Percentiles rank a stretch among this genome's conserved stretches.
Evolutionary conservation across 768 basidiomycete species (phyloP).

Genomic region (Termitomyces sp.): DNA sequence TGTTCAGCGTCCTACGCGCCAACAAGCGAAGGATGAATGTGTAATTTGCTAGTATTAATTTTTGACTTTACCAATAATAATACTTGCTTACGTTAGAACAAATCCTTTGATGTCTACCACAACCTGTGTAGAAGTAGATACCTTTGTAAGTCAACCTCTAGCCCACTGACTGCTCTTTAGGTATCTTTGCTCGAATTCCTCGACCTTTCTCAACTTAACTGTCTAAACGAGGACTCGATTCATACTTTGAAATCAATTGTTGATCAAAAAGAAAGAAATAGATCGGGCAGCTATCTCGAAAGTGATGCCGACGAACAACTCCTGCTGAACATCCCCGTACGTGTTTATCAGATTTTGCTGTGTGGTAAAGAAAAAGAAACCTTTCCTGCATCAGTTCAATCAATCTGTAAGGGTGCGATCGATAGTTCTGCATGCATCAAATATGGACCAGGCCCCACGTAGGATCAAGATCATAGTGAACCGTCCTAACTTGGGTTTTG

Average conservation of each 20-base stretch:
- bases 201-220: slow-evolving; percentile 55
- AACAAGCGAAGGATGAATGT: slow-evolving; percentile 93
- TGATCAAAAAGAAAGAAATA: slow-evolving; percentile 36
- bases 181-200: slow-evolving; percentile 52
- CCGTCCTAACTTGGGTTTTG: slow-evolving; percentile 54
- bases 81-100: slow-evolving; percentile 13
- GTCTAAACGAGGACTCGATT: slow-evolving; percentile 56
- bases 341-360: slow-evolving; percentile 16
- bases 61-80: background rate
- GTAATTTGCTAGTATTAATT: slow-evolving; percentile 54
- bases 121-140: slow-evolving; percentile 11
- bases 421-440: slow-evolving; percentile 42
- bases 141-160: background rate
- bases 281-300: slow-evolving; percentile 39
- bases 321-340: slow-evolving; percentile 58
- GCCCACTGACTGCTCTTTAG: slow-evolving; percentile 21
- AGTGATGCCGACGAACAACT: slow-evolving; percentile 75
- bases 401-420: slow-evolving; percentile 61
- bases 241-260: slow-evolving; percentile 54
- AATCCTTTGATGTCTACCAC: slow-evolving; percentile 9
- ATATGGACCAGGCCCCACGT: slow-evolving; percentile 45
- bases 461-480: slow-evolving; percentile 60
- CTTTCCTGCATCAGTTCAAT: slow-evolving; percentile 47
- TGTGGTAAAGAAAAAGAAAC: background rate
- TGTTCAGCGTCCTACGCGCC: slow-evolving; percentile 81